phyloP scores from a whole-genome alignment of 2,329 filamentous ascomycete species.

The Aspergillus sp. region DNA sequence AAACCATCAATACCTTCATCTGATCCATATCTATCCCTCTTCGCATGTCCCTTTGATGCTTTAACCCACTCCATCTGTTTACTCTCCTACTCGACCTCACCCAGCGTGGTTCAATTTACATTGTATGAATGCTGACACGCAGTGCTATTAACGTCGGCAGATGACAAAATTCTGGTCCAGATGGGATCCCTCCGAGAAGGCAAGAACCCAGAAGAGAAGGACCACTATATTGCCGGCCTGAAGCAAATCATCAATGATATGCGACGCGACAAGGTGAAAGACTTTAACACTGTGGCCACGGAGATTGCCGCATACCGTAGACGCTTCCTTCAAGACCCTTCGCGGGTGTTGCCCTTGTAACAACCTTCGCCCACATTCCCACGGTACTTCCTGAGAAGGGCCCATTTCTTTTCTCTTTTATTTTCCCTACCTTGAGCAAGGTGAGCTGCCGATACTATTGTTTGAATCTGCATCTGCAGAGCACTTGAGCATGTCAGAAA shows the following conservation, averaged over 20 bases:
- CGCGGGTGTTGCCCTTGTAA: slow-evolving; percentile 44
- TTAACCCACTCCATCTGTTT: slow-evolving; percentile 2
- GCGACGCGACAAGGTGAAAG: slow-evolving; percentile 46
- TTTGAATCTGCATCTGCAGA: slow-evolving; percentile 1
- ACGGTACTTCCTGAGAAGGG: slow-evolving; percentile 1
- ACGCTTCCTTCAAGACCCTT: slow-evolving; percentile 43
- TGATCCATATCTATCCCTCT: slow-evolving; percentile 10
- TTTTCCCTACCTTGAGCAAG: slow-evolving; percentile 6
- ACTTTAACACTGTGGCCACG: slow-evolving; percentile 44
- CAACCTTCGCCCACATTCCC: slow-evolving; percentile 5
- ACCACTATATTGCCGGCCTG: slow-evolving; percentile 41
- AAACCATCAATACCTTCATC: slow-evolving; percentile 19
- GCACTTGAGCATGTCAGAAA: too few relatives aligned
- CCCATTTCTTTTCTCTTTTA: slow-evolving; percentile 1
- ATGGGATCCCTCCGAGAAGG: slow-evolving; percentile 45
- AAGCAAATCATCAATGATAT: slow-evolving; percentile 47
- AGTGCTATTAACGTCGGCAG: slow-evolving; percentile 37
- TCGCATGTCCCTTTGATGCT: slow-evolving; percentile 15
- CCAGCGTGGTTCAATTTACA: slow-evolving; percentile 16
- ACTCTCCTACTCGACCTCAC: slow-evolving; percentile 1
- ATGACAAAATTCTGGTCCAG: slow-evolving; percentile 48
- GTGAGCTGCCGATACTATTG: slow-evolving; percentile 15
- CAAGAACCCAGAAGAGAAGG: slow-evolving; percentile 39
- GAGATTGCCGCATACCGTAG: slow-evolving; percentile 49
- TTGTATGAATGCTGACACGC: slow-evolving; percentile 36